Evolutionary conservation across 208 protist genomes (phyloP).

Genomic region (Acanthamoeba polyphaga): DNA sequence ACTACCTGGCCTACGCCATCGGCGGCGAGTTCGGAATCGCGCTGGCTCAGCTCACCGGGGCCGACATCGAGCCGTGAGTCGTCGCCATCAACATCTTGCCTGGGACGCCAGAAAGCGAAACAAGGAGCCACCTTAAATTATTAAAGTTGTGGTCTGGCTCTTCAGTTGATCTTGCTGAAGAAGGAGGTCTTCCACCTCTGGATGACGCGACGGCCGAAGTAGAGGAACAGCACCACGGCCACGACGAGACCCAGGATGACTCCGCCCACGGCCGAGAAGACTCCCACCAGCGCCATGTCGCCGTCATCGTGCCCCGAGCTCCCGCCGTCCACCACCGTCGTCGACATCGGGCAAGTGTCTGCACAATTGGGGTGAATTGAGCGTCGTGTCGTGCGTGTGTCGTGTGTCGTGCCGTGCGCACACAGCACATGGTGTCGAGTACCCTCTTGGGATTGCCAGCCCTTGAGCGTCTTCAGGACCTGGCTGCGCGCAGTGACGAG

Average conservation of each 20-base stretch:
- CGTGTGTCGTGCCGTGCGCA: neutral
- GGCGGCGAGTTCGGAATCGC: too few relatives aligned
- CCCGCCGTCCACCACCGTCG: too few relatives aligned
- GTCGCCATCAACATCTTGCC: too few relatives aligned
- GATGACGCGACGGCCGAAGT: neutral
- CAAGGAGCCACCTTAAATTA: too few relatives aligned
- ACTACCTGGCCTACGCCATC: too few relatives aligned
- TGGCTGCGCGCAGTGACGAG: neutral
- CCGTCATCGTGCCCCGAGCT: neutral
- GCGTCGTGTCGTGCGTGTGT: neutral
- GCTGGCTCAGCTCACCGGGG: too few relatives aligned
- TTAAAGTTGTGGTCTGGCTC: too few relatives aligned
- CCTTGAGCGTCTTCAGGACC: neutral
- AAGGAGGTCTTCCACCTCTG: conserved; percentile 49
- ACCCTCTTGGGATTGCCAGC: conserved; percentile 54
- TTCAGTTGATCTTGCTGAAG: neutral
- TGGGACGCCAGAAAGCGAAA: too few relatives aligned
- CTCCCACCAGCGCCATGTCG: conserved; percentile 58
- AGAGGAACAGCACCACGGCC: conserved; percentile 32
- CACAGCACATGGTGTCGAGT: too few relatives aligned
- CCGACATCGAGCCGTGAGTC: too few relatives aligned
- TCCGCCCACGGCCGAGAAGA: conserved; percentile 43
- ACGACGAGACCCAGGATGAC: conserved; percentile 29
- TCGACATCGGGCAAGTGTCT: conserved; percentile 3
- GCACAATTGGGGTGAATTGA: neutral